A percentile compares a stretch with the other conserved stretches of the same genome.
phyloP scores from a whole-genome alignment of 1,284 basidiomycete species.

The Thecaphora frezii region DNA sequence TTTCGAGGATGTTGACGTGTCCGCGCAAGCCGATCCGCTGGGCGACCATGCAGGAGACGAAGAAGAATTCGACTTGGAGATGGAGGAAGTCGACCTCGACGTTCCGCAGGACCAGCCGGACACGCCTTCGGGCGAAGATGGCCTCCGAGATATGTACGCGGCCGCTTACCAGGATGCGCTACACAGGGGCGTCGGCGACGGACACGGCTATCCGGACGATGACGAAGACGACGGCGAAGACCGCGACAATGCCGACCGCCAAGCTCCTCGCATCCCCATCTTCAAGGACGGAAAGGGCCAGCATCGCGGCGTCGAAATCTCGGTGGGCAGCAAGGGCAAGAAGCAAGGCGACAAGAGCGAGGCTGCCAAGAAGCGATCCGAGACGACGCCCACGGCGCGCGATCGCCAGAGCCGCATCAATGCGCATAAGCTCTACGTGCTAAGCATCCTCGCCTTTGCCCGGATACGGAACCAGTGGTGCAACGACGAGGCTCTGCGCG shows the following conservation, averaged over 20 bases:
- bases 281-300: slow-evolving; percentile 51
- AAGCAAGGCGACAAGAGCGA: slow-evolving; percentile 12
- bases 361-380: slow-evolving; percentile 26
- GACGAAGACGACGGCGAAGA: slow-evolving; percentile 10
- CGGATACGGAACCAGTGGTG: slow-evolving; percentile 79
- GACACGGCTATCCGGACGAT: slow-evolving; percentile 1
- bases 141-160: slow-evolving; percentile 36
- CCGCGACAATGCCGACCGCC: slow-evolving; percentile 1
- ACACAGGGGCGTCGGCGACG: slow-evolving; percentile 16
- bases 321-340: slow-evolving; percentile 12
- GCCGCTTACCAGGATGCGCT: slow-evolving; percentile 35
- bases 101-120: neutral
- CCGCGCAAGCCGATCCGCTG: neutral
- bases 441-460: slow-evolving; percentile 76
- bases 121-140: slow-evolving; percentile 11
- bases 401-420: slow-evolving; percentile 50
- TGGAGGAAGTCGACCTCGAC: slow-evolving; percentile 48
- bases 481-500: slow-evolving; percentile 77
- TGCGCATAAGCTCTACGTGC: slow-evolving; percentile 52
- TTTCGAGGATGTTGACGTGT: slow-evolving; percentile 39
- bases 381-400: slow-evolving; percentile 45
- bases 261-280: slow-evolving; percentile 15
- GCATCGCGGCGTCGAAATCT: slow-evolving; percentile 34
- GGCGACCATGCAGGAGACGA: slow-evolving; percentile 1
- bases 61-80: slow-evolving; percentile 17